These are phyloP conservation scores for Eucalyptus erythrocorys DNA, from an alignment of 345 rosid species.

Conservation along the genomic window DNA sequence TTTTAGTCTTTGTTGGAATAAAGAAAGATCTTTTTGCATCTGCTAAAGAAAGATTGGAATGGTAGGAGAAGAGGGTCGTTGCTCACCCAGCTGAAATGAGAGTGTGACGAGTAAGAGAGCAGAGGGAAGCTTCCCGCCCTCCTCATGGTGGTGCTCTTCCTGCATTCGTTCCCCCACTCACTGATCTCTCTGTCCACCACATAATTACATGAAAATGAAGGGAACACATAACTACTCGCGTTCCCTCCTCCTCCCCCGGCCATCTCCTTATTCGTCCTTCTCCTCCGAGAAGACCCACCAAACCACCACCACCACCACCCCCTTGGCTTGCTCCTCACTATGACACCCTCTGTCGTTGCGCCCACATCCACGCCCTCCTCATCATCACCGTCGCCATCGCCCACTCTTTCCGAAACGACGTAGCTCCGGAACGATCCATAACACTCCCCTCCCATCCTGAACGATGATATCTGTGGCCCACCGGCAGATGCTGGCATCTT, in stretches of 20 bases:
- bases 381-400: background rate
- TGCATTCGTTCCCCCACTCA: background rate
- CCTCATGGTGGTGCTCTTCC: slow-evolving; percentile 22
- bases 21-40: background rate
- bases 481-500: slow-evolving; percentile 33
- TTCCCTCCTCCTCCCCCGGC: slow-evolving; percentile 25
- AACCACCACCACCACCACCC: background rate
- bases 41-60: background rate
- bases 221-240: slow-evolving; percentile 47
- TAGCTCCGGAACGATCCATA: slow-evolving; percentile 25
- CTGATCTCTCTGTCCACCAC: slow-evolving; percentile 14
- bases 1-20: background rate
- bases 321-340: background rate
- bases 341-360: background rate
- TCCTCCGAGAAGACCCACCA: slow-evolving; percentile 15
- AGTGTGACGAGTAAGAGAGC: slow-evolving; percentile 23
- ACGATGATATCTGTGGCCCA: slow-evolving; percentile 29
- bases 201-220: slow-evolving; percentile 20
- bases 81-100: slow-evolving; percentile 39
- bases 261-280: slow-evolving; percentile 19
- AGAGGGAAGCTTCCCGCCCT: slow-evolving; percentile 32
- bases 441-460: slow-evolving; percentile 17
- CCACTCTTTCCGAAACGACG: slow-evolving; percentile 10
- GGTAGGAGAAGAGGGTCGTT: background rate
- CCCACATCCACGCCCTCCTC: background rate